Conservation (phyloP, 2,329 filamentous ascomycete genomes). For the Diplodia mutila region DNA sequence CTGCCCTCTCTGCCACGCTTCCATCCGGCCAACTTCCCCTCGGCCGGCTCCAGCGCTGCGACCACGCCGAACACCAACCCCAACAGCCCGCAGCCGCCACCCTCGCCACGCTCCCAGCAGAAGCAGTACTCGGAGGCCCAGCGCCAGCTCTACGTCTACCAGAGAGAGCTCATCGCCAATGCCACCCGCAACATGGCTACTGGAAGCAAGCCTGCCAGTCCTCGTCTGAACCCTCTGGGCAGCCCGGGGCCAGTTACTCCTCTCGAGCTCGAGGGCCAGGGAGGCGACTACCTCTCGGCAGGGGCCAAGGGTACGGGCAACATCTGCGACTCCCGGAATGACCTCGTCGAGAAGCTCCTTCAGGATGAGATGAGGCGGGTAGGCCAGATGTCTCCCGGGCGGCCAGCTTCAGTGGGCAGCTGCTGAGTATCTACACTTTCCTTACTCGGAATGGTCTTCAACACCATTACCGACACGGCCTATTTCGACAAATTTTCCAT, state of each 20-base stretch:
- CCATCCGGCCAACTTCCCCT: constrained; percentile 57
- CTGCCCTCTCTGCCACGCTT: constrained; percentile 56
- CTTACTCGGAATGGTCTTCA: background rate
- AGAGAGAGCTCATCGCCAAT: constrained; percentile 49
- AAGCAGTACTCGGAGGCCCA: constrained; percentile 54
- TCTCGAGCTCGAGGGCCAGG: constrained; percentile 52
- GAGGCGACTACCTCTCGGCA: constrained; percentile 52
- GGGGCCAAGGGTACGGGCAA: constrained; percentile 39
- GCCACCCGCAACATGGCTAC: constrained; percentile 27
- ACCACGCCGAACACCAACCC: constrained; percentile 43
- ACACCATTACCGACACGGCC: background rate
- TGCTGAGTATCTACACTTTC: background rate
- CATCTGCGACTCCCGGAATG: constrained; percentile 34
- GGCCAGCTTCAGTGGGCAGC: constrained; percentile 20
- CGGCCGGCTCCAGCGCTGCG: constrained; percentile 42
- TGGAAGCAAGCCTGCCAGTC: constrained; percentile 49
- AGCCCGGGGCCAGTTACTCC: constrained; percentile 59
- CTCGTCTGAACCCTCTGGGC: constrained; percentile 53
- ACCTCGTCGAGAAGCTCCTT: constrained; percentile 54
- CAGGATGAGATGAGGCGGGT: constrained; percentile 48
- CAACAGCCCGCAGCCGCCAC: constrained; percentile 47
- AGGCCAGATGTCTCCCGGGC: constrained; percentile 33
- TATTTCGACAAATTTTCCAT: background rate
- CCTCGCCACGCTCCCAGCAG: constrained; percentile 49
- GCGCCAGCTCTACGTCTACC: constrained; percentile 53